phyloP scores from a whole-genome alignment of 139 green algal genomes.

The Pleodorina starrii region DNA sequence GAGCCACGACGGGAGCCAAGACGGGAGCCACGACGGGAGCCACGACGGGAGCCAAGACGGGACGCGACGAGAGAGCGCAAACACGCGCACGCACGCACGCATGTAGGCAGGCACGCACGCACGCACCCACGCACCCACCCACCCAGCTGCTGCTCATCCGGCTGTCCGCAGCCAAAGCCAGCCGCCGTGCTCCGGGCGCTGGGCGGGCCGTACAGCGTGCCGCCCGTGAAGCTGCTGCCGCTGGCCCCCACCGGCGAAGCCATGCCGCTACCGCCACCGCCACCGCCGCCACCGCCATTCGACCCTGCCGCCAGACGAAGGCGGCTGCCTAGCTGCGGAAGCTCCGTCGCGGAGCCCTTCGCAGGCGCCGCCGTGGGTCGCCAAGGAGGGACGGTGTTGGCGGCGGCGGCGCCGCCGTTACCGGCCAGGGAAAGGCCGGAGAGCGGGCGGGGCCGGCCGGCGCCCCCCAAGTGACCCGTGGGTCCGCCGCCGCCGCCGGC shows the following conservation, averaged over 20 bases:
- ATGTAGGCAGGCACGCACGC: background rate
- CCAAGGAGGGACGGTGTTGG: no score
- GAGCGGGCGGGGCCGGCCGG: background rate
- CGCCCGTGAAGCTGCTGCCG: slow-evolving; percentile 2
- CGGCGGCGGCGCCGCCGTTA: background rate
- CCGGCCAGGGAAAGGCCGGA: background rate
- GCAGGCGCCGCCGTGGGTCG: background rate
- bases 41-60: no score
- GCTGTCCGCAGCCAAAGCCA: background rate
- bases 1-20: no score
- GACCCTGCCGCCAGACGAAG: no score
- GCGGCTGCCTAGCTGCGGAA: background rate
- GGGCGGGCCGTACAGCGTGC: background rate
- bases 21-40: no score
- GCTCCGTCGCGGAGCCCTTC: background rate
- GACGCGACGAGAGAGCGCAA: no score
- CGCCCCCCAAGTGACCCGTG: no score
- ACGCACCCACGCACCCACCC: background rate
- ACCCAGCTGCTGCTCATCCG: background rate
- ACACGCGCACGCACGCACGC: no score
- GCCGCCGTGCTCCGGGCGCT: background rate
- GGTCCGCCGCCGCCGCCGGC: no score
- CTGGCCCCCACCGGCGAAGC: background rate
- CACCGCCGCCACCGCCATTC: no score
- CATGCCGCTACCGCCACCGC: no score